A percentile compares a stretch with the other conserved stretches of the same genome.
These are phyloP conservation scores for Mortierella hygrophila DNA, from an alignment of 192 early-diverging fungal genomes.

Conservation along the genomic window DNA sequence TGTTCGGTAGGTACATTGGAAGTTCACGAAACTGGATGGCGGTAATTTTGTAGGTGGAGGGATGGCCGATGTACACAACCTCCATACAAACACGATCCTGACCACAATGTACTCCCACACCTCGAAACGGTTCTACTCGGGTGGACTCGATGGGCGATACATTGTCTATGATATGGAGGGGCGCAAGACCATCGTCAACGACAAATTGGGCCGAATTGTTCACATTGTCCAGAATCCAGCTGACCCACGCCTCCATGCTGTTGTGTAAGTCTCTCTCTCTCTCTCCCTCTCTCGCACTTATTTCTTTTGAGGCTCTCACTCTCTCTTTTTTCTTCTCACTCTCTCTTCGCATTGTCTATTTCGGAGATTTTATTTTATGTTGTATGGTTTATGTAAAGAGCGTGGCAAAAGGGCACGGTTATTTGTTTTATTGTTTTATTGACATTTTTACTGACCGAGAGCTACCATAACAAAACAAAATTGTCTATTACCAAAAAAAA, in stretches of 20 bases:
- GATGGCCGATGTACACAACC: constrained; percentile 6
- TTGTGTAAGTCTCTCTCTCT: constrained; percentile 21
- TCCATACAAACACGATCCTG: constrained; percentile 10
- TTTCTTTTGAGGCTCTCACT: too few relatives aligned
- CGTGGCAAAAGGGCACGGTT: too few relatives aligned
- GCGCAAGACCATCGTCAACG: not conserved
- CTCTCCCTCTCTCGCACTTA: not conserved
- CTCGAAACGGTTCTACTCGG: constrained; percentile 17
- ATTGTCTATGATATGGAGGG: constrained; percentile 21
- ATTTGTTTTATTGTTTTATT: not conserved
- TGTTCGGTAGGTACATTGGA: constrained; percentile 31
- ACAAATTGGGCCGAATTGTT: constrained; percentile 2
- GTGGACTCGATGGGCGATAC: constrained; percentile 23
- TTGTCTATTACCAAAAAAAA: not conserved
- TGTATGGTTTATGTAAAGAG: too few relatives aligned
- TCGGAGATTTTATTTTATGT: too few relatives aligned
- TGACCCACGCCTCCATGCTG: constrained; percentile 29
- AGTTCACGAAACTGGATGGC: not conserved
- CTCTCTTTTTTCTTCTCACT: not conserved
- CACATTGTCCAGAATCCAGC: constrained; percentile 33
- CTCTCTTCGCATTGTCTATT: not conserved
- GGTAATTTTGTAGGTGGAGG: not conserved
- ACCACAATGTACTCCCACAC: constrained; percentile 17
- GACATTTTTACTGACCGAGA: not conserved
- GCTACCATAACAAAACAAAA: not conserved